Evolutionary conservation across 495 filamentous ascomycete genomes (phyloP), one percentile per base, ranked within the genome.

Genomic region (Penicillium malachiteum): DNA sequence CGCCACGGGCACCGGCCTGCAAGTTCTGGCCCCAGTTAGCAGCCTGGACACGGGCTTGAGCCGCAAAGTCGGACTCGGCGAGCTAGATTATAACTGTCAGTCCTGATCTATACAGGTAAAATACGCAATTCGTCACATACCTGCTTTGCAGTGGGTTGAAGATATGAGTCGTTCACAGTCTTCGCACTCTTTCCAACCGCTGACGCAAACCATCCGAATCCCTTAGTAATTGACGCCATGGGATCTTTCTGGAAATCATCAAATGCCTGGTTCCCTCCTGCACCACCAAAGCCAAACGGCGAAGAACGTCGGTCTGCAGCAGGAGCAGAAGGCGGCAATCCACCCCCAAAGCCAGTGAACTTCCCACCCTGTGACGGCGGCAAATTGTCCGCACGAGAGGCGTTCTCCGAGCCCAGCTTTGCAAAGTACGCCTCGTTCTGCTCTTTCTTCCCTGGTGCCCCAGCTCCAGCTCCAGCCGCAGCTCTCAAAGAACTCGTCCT

Each of bases 161-260:
- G 87, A 74, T 87, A 96, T 30, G 84, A 81, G 58, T 96, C 86
- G 68, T 97, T 93, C 31, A 96, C 83, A 1, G 81, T 89, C 78
- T 96, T 94, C 12, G 92, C 94, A 53, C 86, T 84, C 78, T 91
- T 93, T 13, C 85, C 87, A 12, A 97, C 91, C 33, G 89, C 87
- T 11, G 80, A 85, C 14, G 90, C 82, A 60, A 98, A 93, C 89
- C 95, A 97, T 2, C 95, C 92, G 62, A 97, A 92, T 6, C 94
- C 88, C 73, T 96, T 97, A 26, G 82, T 90, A 62, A 98, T 67
- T 44, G 92, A 90, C 0, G 83, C 92, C 53, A 97, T 80, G 2
- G 95, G 92, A 70, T 98, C 94, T 59, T 87, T 88, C 71, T 93
- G 89, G 59, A 97, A 84, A 35, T 96, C 92, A 50, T 95, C 87